These are phyloP conservation scores for Tricholoma flavovirens DNA, from an alignment of 768 basidiomycete species.

Conservation along the genomic window DNA sequence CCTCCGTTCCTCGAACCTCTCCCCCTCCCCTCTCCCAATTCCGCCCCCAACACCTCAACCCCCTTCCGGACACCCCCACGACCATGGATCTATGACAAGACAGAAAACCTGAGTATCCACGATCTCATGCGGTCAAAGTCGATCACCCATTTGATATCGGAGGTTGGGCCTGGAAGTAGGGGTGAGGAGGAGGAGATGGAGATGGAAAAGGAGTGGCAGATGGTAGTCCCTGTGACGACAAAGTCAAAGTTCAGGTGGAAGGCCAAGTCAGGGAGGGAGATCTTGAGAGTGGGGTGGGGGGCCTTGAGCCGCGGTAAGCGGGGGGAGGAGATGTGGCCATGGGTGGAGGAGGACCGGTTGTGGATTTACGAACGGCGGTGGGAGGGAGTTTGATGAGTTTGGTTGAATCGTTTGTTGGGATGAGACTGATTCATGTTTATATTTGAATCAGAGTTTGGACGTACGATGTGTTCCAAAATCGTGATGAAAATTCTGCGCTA, in stretches of 20 bases:
- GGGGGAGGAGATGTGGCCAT: neutral
- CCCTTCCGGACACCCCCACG: conserved; percentile 8
- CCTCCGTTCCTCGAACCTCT: neutral
- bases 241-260: conserved; percentile 8
- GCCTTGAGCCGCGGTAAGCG: conserved; percentile 27
- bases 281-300: conserved; percentile 13
- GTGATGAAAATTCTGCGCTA: no score
- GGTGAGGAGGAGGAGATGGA: conserved; percentile 9
- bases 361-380: conserved; percentile 42
- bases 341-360: conserved; percentile 26
- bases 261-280: conserved; percentile 3
- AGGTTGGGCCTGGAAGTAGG: conserved; percentile 27
- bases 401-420: no score
- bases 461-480: no score
- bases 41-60: conserved; percentile 3
- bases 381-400: neutral
- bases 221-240: conserved; percentile 34
- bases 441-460: no score
- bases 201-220: conserved; percentile 32
- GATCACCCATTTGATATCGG: conserved; percentile 62
- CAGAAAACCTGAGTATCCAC: conserved; percentile 50
- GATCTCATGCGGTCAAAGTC: conserved; percentile 32
- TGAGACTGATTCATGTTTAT: no score
- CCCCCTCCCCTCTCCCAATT: no score
- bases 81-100: conserved; percentile 77